These are phyloP conservation scores for Leccinum insolens DNA, from an alignment of 1,284 basidiomycete genomes.

Conservation along the genomic window DNA sequence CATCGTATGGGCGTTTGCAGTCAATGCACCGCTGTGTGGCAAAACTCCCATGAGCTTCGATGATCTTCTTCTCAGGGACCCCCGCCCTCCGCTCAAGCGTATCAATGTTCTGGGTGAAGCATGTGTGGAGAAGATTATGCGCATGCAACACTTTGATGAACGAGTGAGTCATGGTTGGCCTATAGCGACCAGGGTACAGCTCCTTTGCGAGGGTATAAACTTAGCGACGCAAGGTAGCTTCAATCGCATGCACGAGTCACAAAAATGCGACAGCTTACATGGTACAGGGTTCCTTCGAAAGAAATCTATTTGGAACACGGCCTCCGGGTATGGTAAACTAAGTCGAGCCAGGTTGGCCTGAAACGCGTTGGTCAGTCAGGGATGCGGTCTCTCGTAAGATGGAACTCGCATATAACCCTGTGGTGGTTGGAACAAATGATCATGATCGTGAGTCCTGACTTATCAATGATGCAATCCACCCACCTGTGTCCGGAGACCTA, in stretches of 20 bases:
- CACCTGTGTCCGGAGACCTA: constrained; percentile 75
- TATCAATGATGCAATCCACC: constrained; percentile 17
- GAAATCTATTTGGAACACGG: constrained; percentile 79
- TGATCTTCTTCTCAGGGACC: constrained; percentile 71
- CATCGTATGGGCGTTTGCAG: constrained; percentile 63
- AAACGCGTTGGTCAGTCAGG: constrained; percentile 5
- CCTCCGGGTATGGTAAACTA: constrained; percentile 78
- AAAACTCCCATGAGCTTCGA: constrained; percentile 96
- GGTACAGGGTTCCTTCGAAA: constrained; percentile 74
- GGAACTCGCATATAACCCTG: constrained; percentile 55
- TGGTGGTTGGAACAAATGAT: not conserved
- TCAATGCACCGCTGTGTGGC: constrained; percentile 80
- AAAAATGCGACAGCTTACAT: constrained; percentile 48
- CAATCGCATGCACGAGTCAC: not conserved
- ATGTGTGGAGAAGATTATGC: constrained; percentile 68
- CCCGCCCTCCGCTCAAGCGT: constrained; percentile 90
- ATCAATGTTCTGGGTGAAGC: constrained; percentile 93
- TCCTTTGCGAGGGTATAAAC: constrained; percentile 91
- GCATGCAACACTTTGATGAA: constrained; percentile 81
- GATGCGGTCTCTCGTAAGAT: not conserved
- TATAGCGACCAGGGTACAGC: constrained; percentile 85
- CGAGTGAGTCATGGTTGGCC: constrained; percentile 88
- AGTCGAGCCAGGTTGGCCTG: constrained; percentile 76
- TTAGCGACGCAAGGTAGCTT: constrained; percentile 27
- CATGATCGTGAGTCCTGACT: not conserved